These are phyloP conservation scores for Pilatotrama ljubarskyi DNA, from an alignment of 768 basidiomycete genomes.

Conservation along the genomic window DNA sequence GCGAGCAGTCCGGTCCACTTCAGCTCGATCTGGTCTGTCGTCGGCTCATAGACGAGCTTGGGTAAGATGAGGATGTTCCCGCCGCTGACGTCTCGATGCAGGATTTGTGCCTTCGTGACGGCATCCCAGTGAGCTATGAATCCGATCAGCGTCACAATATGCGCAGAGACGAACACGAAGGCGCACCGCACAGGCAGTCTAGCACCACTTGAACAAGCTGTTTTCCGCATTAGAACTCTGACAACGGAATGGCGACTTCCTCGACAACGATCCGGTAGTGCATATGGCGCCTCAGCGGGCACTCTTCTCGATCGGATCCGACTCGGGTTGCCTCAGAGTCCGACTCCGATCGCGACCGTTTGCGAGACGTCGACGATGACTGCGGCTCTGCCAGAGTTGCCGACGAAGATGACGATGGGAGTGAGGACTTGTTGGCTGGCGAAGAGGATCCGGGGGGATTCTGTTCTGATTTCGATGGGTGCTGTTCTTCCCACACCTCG, in stretches of 20 bases:
- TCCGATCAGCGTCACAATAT: too few species aligned
- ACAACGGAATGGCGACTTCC: constrained; percentile 4
- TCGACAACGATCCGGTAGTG: constrained; percentile 10
- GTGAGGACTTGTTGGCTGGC: too few species aligned
- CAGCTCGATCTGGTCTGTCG: not conserved
- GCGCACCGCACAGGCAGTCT: not conserved
- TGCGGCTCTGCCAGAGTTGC: too few species aligned
- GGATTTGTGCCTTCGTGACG: not conserved
- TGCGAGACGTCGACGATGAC: too few species aligned
- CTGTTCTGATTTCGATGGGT: too few species aligned
- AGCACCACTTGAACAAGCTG: not conserved
- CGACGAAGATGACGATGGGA: constrained; percentile 5
- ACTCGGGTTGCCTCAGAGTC: not conserved
- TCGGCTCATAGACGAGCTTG: not conserved
- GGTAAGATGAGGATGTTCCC: constrained; percentile 10
- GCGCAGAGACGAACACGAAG: not conserved
- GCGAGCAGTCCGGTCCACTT: not conserved
- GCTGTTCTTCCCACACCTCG: not conserved
- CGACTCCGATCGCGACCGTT: too few species aligned
- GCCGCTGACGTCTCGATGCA: constrained; percentile 8
- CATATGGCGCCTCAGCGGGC: not conserved
- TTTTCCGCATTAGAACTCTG: not conserved
- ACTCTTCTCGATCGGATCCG: not conserved
- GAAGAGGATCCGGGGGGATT: too few species aligned
- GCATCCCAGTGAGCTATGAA: not conserved